These are phyloP conservation scores for Dendrobium huoshanense DNA, from an alignment of 106 monocot genomes.

Conservation along the genomic window DNA sequence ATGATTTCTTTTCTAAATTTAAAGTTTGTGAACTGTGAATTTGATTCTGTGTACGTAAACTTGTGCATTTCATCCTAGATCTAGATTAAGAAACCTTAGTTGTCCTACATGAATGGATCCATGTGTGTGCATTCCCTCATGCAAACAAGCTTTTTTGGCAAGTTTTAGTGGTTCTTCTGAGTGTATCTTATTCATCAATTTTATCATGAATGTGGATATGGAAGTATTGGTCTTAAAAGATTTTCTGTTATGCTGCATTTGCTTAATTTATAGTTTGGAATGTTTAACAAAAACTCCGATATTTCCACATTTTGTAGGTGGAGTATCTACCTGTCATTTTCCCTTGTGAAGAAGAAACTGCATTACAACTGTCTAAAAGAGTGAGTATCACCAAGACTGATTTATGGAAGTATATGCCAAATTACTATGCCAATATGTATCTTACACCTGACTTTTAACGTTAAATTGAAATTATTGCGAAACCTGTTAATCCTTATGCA, in stretches of 20 bases:
- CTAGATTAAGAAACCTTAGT: neutral
- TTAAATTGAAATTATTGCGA: neutral
- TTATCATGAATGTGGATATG: neutral
- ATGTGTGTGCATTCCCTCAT: neutral
- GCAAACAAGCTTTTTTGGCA: neutral
- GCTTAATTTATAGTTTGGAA: neutral
- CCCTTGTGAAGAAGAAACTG: conserved; percentile 10
- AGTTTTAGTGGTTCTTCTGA: neutral
- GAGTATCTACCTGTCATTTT: conserved; percentile 10
- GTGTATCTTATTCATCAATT: neutral
- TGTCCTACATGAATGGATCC: neutral
- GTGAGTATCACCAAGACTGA: neutral
- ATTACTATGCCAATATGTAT: neutral
- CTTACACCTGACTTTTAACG: neutral
- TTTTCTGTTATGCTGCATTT: neutral
- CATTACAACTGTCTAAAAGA: neutral
- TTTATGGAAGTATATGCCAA: neutral
- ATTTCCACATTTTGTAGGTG: conserved; percentile 4
- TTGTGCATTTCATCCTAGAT: too few relatives aligned
- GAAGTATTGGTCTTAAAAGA: neutral
- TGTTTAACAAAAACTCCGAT: neutral
- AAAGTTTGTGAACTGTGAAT: too few relatives aligned
- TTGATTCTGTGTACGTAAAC: too few relatives aligned
- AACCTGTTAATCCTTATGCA: neutral
- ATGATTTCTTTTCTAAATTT: too few relatives aligned